A percentile compares a stretch with the other conserved stretches of the same genome.
phyloP scores from a whole-genome alignment of 768 basidiomycete species.

The Mycena indigotica region DNA sequence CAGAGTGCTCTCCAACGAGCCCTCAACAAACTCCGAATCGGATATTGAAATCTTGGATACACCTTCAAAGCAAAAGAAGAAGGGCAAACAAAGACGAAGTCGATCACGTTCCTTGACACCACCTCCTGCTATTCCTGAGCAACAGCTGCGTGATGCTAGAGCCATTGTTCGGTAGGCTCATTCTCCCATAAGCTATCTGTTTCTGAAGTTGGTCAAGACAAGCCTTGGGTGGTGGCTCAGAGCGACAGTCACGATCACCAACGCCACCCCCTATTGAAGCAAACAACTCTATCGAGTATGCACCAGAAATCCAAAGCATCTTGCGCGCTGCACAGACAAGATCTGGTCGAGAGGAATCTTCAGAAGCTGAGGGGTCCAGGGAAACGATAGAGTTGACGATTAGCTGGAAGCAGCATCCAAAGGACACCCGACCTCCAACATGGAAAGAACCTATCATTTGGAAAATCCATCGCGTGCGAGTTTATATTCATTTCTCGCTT shows the following conservation, averaged over 20 bases:
- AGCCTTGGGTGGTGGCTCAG: conserved; percentile 39
- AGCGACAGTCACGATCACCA: conserved; percentile 36
- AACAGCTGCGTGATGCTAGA: neutral
- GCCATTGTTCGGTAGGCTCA: neutral
- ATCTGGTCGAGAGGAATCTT: conserved; percentile 29
- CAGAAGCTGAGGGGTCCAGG: conserved; percentile 22
- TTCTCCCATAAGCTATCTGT: too few relatives aligned
- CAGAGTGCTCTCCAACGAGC: conserved; percentile 44
- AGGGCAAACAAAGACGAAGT: conserved; percentile 47
- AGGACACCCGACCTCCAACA: conserved; percentile 50
- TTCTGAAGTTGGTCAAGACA: too few relatives aligned
- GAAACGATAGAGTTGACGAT: conserved; percentile 57
- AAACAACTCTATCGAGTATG: conserved; percentile 52
- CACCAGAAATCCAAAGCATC: conserved; percentile 66
- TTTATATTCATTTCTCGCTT: neutral
- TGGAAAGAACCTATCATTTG: conserved; percentile 40
- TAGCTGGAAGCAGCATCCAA: conserved; percentile 69
- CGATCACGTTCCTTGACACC: neutral
- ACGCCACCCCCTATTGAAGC: conserved; percentile 48
- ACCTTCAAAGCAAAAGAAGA: conserved; percentile 35
- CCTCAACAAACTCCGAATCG: conserved; percentile 39
- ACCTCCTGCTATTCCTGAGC: neutral
- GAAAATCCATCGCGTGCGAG: neutral
- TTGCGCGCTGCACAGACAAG: conserved; percentile 40
- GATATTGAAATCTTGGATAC: conserved; percentile 40